A percentile compares a stretch with the other conserved stretches of the same genome.
Evolutionary conservation across 139 green algal genomes (phyloP).

Genomic region (Ostreobium quekettii): DNA sequence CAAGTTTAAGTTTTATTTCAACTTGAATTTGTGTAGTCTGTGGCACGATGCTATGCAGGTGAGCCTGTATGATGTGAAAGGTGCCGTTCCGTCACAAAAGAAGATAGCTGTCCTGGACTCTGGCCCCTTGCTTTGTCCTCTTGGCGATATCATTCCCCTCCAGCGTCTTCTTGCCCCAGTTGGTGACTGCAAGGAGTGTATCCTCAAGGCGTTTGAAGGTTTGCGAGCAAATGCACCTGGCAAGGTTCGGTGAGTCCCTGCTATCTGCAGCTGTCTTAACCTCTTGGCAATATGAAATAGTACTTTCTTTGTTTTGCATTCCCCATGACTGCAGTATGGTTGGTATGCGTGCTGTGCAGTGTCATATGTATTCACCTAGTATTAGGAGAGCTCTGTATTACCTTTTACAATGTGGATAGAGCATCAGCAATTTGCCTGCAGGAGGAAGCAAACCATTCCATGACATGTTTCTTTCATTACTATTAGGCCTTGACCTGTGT

Average conservation of each 20-base stretch:
- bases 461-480: no score
- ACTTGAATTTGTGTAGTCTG: neutral
- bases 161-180: slow-evolving; percentile 58
- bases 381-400: neutral
- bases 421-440: no score
- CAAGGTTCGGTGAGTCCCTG: neutral
- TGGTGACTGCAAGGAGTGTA: slow-evolving; percentile 43
- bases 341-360: neutral
- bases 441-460: no score
- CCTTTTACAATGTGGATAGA: no score
- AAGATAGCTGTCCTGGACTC: slow-evolving; percentile 45
- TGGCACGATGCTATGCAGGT: slow-evolving; percentile 29
- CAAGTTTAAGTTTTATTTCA: neutral
- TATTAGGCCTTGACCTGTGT: no score
- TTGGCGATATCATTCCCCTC: slow-evolving; percentile 65
- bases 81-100: slow-evolving; percentile 27
- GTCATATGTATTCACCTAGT: neutral
- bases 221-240: slow-evolving; percentile 27
- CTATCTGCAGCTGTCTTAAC: neutral
- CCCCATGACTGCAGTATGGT: neutral
- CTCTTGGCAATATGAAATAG: neutral
- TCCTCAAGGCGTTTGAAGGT: slow-evolving; percentile 48
- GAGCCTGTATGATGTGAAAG: slow-evolving; percentile 49
- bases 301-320: neutral
- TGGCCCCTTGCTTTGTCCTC: slow-evolving; percentile 25